phyloP scores from a whole-genome alignment of 2,329 filamentous ascomycete genomes.

The Coniosporium tulheliwenetii region DNA sequence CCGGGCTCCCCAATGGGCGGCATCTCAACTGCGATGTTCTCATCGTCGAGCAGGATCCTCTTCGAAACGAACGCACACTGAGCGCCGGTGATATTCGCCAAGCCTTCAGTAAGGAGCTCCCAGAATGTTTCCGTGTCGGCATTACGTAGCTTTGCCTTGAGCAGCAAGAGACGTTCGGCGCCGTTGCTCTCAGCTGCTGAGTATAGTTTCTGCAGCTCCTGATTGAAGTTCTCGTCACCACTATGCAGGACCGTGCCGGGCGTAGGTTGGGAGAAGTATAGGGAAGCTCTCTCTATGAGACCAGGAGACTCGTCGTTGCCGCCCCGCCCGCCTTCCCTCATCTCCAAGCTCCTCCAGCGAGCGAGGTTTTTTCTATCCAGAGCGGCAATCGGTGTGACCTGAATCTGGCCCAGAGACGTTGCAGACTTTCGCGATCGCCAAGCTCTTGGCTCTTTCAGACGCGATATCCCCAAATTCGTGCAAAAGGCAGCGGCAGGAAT shows the following conservation, averaged over 20 bases:
- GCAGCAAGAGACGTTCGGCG: slow-evolving; percentile 40
- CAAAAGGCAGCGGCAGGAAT: no score
- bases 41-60: slow-evolving; percentile 43
- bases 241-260: slow-evolving; percentile 27
- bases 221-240: slow-evolving; percentile 26
- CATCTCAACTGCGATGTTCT: slow-evolving; percentile 42
- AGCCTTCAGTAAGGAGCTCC: slow-evolving; percentile 45
- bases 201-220: slow-evolving; percentile 12
- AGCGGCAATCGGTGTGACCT: no score
- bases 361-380: no score
- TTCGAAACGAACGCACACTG: slow-evolving; percentile 57
- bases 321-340: no score
- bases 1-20: slow-evolving; percentile 44
- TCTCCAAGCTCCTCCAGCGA: no score
- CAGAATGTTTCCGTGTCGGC: slow-evolving; percentile 47
- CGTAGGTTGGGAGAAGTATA: slow-evolving; percentile 23
- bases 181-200: slow-evolving; percentile 39
- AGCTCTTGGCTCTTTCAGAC: no score
- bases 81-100: slow-evolving; percentile 45
- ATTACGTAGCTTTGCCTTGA: slow-evolving; percentile 40
- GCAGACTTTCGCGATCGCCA: no score
- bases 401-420: no score
- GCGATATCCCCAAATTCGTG: no score
- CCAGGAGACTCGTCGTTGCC: slow-evolving; percentile 4
- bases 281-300: slow-evolving; percentile 24